Conservation (phyloP, 2,329 filamentous ascomycete species). For the Xylaria arbuscula region DNA sequence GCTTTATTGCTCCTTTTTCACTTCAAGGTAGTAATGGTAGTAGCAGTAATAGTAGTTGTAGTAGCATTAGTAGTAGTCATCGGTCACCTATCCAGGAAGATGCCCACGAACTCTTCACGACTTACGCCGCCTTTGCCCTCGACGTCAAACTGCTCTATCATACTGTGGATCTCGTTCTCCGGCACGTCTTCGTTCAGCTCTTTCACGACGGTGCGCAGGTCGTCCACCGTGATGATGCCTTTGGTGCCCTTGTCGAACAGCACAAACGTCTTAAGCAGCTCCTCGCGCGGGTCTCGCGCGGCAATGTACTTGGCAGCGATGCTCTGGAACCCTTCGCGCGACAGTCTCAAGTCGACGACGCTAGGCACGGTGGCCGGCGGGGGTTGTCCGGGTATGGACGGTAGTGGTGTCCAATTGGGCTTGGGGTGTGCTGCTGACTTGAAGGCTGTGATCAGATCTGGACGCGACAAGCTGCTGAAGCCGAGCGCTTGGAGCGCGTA, state of each 20-base stretch:
- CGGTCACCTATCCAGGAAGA: constrained; percentile 54
- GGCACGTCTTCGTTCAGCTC: constrained; percentile 93
- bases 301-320: constrained; percentile 84
- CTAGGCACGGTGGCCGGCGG: constrained; percentile 64
- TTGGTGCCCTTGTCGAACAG: constrained; percentile 95
- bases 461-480: constrained; percentile 84
- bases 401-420: constrained; percentile 63
- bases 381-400: constrained; percentile 57
- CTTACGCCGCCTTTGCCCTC: constrained; percentile 87
- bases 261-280: constrained; percentile 90
- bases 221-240: constrained; percentile 88
- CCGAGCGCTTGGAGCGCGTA: constrained; percentile 95
- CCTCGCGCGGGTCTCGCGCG: constrained; percentile 86
- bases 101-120: constrained; percentile 75
- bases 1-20: constrained; percentile 14
- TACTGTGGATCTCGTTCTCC: constrained; percentile 90
- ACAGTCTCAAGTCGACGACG: constrained; percentile 76
- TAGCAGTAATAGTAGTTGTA: too few relatives aligned
- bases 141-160: constrained; percentile 98
- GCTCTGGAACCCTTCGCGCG: constrained; percentile 76
- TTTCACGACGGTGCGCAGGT: constrained; percentile 85
- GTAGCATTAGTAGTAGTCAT: neutral
- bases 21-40: neutral
- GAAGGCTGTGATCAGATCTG: constrained; percentile 83
- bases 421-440: constrained; percentile 81